Evolutionary conservation across 192 early-diverging fungal genomes (phyloP).

Genomic region (Coemansia sp.): DNA sequence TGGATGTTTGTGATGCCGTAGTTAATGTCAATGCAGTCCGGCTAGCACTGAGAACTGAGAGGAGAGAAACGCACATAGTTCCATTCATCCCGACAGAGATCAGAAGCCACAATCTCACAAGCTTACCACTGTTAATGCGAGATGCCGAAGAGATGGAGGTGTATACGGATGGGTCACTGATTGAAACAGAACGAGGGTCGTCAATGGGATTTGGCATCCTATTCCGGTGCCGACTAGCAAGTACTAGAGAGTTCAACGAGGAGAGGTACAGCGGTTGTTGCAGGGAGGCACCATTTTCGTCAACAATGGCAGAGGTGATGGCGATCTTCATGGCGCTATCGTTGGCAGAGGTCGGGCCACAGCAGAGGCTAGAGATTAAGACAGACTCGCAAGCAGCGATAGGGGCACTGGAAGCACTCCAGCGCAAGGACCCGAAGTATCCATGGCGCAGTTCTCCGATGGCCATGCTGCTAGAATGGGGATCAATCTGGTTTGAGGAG

Average conservation of each 20-base stretch:
- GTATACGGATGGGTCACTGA: too few relatives aligned
- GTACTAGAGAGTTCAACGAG: background rate
- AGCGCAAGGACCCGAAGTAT: background rate
- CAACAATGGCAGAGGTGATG: constrained; percentile 5
- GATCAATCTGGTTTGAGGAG: background rate
- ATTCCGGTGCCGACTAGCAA: background rate
- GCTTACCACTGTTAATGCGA: too few relatives aligned
- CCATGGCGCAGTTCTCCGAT: background rate
- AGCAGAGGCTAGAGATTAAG: background rate
- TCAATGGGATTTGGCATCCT: background rate
- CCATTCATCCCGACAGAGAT: too few relatives aligned
- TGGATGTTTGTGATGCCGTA: too few relatives aligned
- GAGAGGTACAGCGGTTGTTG: background rate
- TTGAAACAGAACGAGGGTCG: too few relatives aligned
- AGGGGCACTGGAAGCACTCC: background rate
- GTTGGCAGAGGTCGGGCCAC: background rate
- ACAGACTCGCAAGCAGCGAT: constrained; percentile 9
- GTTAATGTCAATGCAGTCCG: background rate
- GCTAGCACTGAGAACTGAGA: background rate
- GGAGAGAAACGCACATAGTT: too few relatives aligned
- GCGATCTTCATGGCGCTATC: background rate
- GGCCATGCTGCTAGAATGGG: background rate
- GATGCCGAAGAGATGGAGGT: too few relatives aligned
- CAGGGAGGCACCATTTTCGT: constrained; percentile 1
- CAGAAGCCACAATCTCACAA: too few relatives aligned